These are phyloP conservation scores for Trypanosoma mega DNA, from an alignment of 208 protist species.

Conservation along the genomic window DNA sequence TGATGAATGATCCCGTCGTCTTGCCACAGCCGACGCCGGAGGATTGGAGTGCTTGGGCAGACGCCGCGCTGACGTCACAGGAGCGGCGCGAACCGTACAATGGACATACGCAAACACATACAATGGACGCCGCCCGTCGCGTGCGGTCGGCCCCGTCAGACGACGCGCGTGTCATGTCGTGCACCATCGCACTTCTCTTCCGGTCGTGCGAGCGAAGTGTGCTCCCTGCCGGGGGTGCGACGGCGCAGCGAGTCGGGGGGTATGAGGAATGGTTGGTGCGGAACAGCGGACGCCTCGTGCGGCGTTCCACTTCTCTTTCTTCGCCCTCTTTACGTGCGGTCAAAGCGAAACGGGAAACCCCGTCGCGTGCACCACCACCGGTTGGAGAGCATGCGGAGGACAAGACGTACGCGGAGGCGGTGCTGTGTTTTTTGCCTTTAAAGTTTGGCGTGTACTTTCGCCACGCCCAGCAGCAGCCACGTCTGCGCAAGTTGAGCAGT, in stretches of 20 bases:
- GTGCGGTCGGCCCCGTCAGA: neutral
- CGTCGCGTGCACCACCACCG: neutral
- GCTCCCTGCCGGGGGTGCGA: neutral
- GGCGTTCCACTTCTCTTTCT: neutral
- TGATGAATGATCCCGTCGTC: neutral
- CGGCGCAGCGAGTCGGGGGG: neutral
- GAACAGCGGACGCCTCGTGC: neutral
- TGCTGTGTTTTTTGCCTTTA: conserved; percentile 26
- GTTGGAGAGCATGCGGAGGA: too few relatives aligned
- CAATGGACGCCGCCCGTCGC: neutral
- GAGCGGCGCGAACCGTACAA: conserved; percentile 2
- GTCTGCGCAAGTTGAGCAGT: conserved; percentile 5
- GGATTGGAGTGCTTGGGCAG: conserved; percentile 4
- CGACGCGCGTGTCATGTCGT: neutral
- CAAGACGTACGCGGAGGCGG: conserved; percentile 17
- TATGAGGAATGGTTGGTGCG: conserved; percentile 4
- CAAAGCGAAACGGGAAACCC: too few relatives aligned
- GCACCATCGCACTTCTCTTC: conserved; percentile 1
- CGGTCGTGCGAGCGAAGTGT: conserved; percentile 9
- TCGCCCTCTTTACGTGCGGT: too few relatives aligned
- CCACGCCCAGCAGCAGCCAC: conserved; percentile 1
- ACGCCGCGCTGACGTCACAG: conserved; percentile 2
- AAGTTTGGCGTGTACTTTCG: conserved; percentile 26
- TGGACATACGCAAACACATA: neutral
- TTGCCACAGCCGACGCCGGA: neutral